A percentile compares a stretch with the other conserved stretches of the same genome.
phyloP scores from a whole-genome alignment of 1,284 basidiomycete species.

The Ceratobasidium sp. region DNA sequence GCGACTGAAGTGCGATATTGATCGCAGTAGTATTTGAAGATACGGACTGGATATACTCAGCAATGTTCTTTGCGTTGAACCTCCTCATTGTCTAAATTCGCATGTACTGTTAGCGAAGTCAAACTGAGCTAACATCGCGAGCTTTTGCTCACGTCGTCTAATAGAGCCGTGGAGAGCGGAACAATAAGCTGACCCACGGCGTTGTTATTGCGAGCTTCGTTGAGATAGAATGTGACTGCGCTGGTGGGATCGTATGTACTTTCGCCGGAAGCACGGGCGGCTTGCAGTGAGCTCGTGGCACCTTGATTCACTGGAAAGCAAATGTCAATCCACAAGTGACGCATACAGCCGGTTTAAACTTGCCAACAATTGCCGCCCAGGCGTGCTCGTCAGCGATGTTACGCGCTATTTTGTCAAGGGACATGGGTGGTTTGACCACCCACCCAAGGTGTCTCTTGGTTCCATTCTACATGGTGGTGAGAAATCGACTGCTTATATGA shows the following conservation, averaged over 20 bases:
- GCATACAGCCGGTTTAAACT: conserved; percentile 46
- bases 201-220: conserved; percentile 35
- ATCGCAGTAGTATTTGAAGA: conserved; percentile 23
- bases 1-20: conserved; percentile 8
- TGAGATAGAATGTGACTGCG: conserved; percentile 58
- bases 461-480: conserved; percentile 49
- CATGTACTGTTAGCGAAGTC: background rate
- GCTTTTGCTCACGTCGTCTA: conserved; percentile 18
- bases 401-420: conserved; percentile 53
- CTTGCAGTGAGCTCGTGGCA: conserved; percentile 54
- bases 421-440: conserved; percentile 52
- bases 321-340: background rate
- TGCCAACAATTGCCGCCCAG: conserved; percentile 60
- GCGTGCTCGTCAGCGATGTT: conserved; percentile 56
- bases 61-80: conserved; percentile 32
- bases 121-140: background rate
- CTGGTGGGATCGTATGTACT: conserved; percentile 56
- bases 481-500: conserved; percentile 51
- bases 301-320: conserved; percentile 56
- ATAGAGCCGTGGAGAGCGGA: conserved; percentile 15
- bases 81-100: conserved; percentile 23
- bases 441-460: conserved; percentile 56
- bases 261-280: conserved; percentile 58
- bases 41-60: conserved; percentile 21
- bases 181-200: conserved; percentile 11